Conservation (phyloP, 177 flowering plant genomes). For the Tripterygium wilfordii region DNA sequence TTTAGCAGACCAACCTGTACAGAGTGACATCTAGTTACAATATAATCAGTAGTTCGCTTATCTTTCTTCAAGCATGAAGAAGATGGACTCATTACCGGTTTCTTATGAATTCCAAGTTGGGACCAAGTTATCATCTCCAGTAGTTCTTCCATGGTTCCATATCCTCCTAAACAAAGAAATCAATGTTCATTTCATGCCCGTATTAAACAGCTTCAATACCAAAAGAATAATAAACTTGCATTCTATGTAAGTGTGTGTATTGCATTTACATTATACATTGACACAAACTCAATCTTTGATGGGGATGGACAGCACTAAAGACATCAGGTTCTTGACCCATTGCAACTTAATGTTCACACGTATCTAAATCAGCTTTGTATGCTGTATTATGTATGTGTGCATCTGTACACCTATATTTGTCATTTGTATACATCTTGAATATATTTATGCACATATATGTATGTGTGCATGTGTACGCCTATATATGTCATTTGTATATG, state of each 20-base stretch:
- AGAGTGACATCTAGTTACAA: constrained; percentile 1
- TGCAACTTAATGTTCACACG: constrained; percentile 88
- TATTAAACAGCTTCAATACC: neutral
- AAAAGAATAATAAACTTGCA: too few species aligned
- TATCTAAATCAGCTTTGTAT: constrained; percentile 65
- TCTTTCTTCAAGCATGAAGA: neutral
- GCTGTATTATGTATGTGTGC: too few species aligned
- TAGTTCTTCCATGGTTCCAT: constrained; percentile 86
- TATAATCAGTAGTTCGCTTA: neutral
- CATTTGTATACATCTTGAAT: too few species aligned
- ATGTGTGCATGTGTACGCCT: too few species aligned
- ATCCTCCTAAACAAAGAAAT: constrained; percentile 48
- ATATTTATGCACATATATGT: too few species aligned
- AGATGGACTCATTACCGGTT: constrained; percentile 42
- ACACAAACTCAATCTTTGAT: too few species aligned
- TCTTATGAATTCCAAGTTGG: constrained; percentile 88
- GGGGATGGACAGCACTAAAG: constrained; percentile 91
- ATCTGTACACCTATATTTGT: constrained; percentile 27
- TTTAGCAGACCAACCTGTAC: constrained; percentile 79
- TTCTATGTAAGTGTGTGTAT: too few species aligned
- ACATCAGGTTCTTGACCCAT: constrained; percentile 89
- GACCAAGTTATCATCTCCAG: constrained; percentile 94
- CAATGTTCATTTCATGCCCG: too few species aligned
- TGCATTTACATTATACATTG: too few species aligned
- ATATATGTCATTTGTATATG: too few species aligned